phyloP scores from a whole-genome alignment of 768 basidiomycete species.

The Mycena indigotica region DNA sequence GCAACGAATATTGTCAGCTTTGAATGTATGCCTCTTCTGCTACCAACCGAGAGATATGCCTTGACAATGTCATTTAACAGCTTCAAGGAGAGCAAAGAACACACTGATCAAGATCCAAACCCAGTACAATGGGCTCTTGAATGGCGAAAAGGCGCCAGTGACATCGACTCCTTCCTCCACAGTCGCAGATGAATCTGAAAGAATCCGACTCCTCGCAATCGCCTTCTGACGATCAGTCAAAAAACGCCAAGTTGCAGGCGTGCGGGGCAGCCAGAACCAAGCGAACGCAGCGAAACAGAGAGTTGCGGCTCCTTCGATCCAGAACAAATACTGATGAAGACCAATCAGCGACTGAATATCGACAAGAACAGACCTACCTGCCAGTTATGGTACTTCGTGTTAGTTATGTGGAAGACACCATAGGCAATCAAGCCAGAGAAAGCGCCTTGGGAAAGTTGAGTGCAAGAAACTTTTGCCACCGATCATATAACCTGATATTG shows the following conservation, averaged over 20 bases:
- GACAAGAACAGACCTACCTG: conserved; percentile 21
- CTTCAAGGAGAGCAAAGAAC: background rate
- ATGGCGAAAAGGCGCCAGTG: conserved; percentile 46
- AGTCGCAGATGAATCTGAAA: conserved; percentile 47
- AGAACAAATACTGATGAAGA: conserved; percentile 43
- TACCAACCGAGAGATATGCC: conserved; percentile 5
- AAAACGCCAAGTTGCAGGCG: conserved; percentile 43
- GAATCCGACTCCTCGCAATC: conserved; percentile 44
- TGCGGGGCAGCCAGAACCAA: conserved; percentile 48
- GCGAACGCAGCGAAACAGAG: conserved; percentile 47
- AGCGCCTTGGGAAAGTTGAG: conserved; percentile 29
- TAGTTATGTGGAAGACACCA: conserved; percentile 52
- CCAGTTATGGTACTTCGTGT: conserved; percentile 47
- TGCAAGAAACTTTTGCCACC: background rate
- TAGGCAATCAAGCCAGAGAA: conserved; percentile 55
- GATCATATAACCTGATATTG: conserved; percentile 36
- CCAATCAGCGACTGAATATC: background rate
- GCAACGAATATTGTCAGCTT: background rate
- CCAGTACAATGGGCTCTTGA: conserved; percentile 50
- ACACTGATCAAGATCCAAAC: conserved; percentile 47
- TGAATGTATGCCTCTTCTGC: background rate
- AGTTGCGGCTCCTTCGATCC: conserved; percentile 52
- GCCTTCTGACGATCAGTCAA: conserved; percentile 42
- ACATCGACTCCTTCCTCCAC: conserved; percentile 44
- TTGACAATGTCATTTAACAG: conserved; percentile 5